Conservation (phyloP, 2,329 filamentous ascomycete genomes). For the Monilinia fructicola region DNA sequence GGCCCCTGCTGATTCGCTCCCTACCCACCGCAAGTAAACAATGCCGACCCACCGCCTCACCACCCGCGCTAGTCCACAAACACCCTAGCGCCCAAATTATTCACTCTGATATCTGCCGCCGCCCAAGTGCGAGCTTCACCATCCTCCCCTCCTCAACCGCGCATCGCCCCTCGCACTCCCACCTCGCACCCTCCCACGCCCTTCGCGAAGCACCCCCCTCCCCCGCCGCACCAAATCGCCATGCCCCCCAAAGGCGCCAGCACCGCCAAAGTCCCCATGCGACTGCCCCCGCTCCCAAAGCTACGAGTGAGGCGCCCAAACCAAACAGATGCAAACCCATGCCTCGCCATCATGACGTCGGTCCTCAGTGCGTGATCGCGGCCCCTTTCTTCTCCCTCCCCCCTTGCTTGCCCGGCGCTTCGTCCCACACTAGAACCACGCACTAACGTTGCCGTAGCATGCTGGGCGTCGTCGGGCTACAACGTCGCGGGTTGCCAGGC, state of each 20-base stretch:
- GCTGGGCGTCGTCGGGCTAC: constrained; percentile 79
- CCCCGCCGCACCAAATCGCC: not conserved
- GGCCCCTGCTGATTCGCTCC: constrained; percentile 6
- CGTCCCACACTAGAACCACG: no score
- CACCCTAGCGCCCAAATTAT: constrained; percentile 33
- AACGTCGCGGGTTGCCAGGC: constrained; percentile 58
- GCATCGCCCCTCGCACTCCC: not conserved
- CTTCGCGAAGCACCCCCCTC: not conserved
- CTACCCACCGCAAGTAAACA: constrained; percentile 16
- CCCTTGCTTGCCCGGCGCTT: no score
- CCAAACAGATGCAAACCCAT: constrained; percentile 61
- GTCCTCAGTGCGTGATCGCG: constrained; percentile 56
- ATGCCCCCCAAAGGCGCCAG: constrained; percentile 41
- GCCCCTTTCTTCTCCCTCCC: no score
- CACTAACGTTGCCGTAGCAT: constrained; percentile 53
- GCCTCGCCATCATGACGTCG: constrained; percentile 63
- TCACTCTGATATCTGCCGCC: constrained; percentile 9
- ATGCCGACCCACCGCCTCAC: constrained; percentile 6
- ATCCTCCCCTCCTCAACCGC: not conserved
- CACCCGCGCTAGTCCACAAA: constrained; percentile 1
- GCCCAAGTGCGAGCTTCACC: constrained; percentile 1
- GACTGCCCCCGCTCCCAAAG: constrained; percentile 58
- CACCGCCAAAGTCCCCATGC: constrained; percentile 40
- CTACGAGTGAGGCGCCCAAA: constrained; percentile 66
- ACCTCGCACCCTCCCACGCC: no score